Evolutionary conservation across 2,329 filamentous ascomycete genomes (phyloP).

Genomic region (Cylindrodendrum hubeiense): DNA sequence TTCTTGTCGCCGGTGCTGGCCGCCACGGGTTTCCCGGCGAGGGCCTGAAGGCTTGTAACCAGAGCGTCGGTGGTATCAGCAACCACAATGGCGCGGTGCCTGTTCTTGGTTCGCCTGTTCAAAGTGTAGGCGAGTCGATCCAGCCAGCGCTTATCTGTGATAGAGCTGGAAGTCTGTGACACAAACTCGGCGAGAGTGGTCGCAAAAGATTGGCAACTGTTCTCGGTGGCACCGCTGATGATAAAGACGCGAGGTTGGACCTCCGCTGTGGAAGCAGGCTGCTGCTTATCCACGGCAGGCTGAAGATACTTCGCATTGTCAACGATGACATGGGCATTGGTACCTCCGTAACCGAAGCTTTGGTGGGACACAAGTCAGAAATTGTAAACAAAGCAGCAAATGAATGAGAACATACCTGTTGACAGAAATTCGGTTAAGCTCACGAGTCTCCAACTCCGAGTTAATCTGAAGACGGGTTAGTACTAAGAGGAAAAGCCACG

Average conservation of each 20-base stretch:
- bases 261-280: constrained; percentile 6
- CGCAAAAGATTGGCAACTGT: constrained; percentile 33
- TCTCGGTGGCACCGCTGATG: constrained; percentile 36
- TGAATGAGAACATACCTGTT: constrained; percentile 18
- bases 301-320: constrained; percentile 28
- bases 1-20: constrained; percentile 15
- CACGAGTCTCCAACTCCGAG: constrained; percentile 6
- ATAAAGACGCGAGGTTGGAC: constrained; percentile 29
- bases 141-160: constrained; percentile 10
- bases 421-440: constrained; percentile 23
- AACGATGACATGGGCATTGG: constrained; percentile 45
- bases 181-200: constrained; percentile 30
- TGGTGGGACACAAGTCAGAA: background rate
- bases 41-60: constrained; percentile 22
- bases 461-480: constrained; percentile 16
- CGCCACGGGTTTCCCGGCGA: constrained; percentile 19
- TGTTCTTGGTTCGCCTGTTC: constrained; percentile 23
- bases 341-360: constrained; percentile 47
- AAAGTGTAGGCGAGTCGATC: constrained; percentile 31
- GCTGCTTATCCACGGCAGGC: constrained; percentile 43
- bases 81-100: constrained; percentile 29
- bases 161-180: background rate
- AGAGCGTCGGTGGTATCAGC: constrained; percentile 30
- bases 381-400: background rate
- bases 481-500: background rate